A percentile compares a stretch with the other conserved stretches of the same genome.
phyloP scores from a whole-genome alignment of 805 yeast genomes.

The Ogataea methylovora region DNA sequence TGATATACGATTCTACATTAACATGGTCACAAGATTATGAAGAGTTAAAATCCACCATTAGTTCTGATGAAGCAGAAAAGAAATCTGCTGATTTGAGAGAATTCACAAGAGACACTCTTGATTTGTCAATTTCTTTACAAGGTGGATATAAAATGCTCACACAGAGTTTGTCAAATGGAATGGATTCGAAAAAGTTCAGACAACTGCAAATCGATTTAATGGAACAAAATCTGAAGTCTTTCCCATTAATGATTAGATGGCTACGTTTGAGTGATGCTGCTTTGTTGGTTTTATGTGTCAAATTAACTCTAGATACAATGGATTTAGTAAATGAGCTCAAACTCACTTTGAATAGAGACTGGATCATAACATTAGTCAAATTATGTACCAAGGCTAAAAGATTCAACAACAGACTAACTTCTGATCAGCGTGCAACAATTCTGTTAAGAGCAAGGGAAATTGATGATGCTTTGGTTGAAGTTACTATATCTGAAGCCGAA shows the following conservation, averaged over 20 bases:
- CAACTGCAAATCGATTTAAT: slow-evolving; percentile 30
- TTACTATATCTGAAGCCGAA: slow-evolving; percentile 36
- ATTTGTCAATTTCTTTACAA: slow-evolving; percentile 62
- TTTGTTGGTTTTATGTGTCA: slow-evolving; percentile 64
- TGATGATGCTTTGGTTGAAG: slow-evolving; percentile 46
- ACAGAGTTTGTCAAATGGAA: slow-evolving; percentile 20
- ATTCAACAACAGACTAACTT: slow-evolving; percentile 62
- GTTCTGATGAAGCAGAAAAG: slow-evolving; percentile 14
- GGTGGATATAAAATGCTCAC: slow-evolving; percentile 52
- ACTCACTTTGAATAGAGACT: slow-evolving; percentile 44
- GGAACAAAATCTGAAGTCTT: slow-evolving; percentile 49
- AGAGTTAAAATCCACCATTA: slow-evolving; percentile 12
- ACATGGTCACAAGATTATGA: slow-evolving; percentile 56
- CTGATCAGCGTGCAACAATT: slow-evolving; percentile 58
- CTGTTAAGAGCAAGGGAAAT: slow-evolving; percentile 52
- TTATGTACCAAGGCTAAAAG: slow-evolving; percentile 61
- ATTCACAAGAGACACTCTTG: slow-evolving; percentile 81
- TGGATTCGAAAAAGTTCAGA: slow-evolving; percentile 8
- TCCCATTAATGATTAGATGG: slow-evolving; percentile 70
- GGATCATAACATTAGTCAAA: slow-evolving; percentile 46
- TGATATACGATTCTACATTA: slow-evolving; percentile 60
- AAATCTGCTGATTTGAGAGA: slow-evolving; percentile 32
- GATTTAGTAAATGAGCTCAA: slow-evolving; percentile 53
- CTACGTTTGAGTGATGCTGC: slow-evolving; percentile 75
- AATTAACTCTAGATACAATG: slow-evolving; percentile 56